A percentile compares a stretch with the other conserved stretches of the same genome.
These are phyloP conservation scores for Calonectria hawksworthii DNA, from an alignment of 2,329 filamentous ascomycete genomes.

Conservation along the genomic window DNA sequence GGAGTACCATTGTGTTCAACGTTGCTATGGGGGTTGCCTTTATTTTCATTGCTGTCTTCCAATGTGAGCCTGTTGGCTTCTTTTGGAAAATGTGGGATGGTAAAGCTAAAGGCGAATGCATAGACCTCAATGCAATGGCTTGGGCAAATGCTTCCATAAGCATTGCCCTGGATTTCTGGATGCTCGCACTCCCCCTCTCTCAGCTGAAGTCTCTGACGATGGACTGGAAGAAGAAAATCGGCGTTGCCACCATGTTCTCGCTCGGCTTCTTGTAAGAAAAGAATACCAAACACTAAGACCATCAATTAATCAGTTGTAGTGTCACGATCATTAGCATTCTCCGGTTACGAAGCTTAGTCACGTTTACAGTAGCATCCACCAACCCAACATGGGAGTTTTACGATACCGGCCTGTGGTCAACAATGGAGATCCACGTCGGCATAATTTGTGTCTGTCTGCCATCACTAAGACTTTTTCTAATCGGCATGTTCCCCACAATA, in stretches of 20 bases:
- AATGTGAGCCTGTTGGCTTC: background rate
- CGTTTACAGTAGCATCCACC: background rate
- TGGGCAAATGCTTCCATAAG: background rate
- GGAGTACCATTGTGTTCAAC: background rate
- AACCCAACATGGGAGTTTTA: background rate
- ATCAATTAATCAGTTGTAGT: background rate
- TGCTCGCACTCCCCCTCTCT: background rate
- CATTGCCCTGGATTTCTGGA: background rate
- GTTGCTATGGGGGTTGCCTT: background rate
- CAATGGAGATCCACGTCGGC: background rate
- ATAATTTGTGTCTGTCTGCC: background rate
- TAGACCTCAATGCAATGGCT: background rate
- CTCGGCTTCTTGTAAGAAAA: background rate
- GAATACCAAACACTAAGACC: fast-evolving
- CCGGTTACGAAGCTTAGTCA: background rate
- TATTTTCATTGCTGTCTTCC: background rate
- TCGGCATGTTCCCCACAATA: background rate
- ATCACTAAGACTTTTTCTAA: background rate
- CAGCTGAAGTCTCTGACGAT: background rate
- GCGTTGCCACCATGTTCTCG: background rate
- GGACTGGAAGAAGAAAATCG: background rate
- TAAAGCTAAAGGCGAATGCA: background rate
- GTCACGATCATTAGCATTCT: background rate
- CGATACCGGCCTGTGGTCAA: background rate
- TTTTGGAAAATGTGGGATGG: background rate